Conservation (phyloP, 1,139 yeast species). For the Blastobotrys illinoisensis region DNA sequence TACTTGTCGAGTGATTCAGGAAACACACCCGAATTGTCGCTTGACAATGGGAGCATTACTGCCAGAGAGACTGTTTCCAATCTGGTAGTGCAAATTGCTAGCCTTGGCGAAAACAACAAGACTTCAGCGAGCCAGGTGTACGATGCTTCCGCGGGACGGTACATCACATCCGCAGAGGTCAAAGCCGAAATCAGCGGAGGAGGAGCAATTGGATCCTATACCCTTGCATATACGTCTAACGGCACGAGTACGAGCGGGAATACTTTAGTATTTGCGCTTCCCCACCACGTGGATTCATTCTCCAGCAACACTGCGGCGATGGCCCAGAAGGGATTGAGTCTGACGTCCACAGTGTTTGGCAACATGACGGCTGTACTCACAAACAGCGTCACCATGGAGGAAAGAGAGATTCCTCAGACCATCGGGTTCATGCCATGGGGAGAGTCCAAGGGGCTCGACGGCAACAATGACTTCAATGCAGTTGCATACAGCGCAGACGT, state of each 20-base stretch:
- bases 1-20: slow-evolving; percentile 48
- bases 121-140: slow-evolving; percentile 19
- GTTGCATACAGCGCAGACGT: background rate
- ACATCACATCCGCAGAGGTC: slow-evolving; percentile 39
- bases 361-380: slow-evolving; percentile 53
- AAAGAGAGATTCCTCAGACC: slow-evolving; percentile 41
- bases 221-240: slow-evolving; percentile 39
- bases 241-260: slow-evolving; percentile 46
- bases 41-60: slow-evolving; percentile 8
- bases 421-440: slow-evolving; percentile 60
- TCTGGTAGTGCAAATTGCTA: slow-evolving; percentile 49
- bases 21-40: background rate
- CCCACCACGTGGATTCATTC: slow-evolving; percentile 59
- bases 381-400: slow-evolving; percentile 44
- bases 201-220: slow-evolving; percentile 40
- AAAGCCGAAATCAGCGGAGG: slow-evolving; percentile 34
- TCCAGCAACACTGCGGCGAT: slow-evolving; percentile 18
- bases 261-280: slow-evolving; percentile 58
- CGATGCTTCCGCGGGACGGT: slow-evolving; percentile 49
- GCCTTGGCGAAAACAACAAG: slow-evolving; percentile 1
- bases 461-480: background rate
- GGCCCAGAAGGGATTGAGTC: background rate
- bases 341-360: slow-evolving; percentile 60
- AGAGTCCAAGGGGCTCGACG: slow-evolving; percentile 24
- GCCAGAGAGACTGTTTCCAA: slow-evolving; percentile 38